Evolutionary conservation across 2,329 filamentous ascomycete species (phyloP).

Genomic region (Microcyclosporella mali): DNA sequence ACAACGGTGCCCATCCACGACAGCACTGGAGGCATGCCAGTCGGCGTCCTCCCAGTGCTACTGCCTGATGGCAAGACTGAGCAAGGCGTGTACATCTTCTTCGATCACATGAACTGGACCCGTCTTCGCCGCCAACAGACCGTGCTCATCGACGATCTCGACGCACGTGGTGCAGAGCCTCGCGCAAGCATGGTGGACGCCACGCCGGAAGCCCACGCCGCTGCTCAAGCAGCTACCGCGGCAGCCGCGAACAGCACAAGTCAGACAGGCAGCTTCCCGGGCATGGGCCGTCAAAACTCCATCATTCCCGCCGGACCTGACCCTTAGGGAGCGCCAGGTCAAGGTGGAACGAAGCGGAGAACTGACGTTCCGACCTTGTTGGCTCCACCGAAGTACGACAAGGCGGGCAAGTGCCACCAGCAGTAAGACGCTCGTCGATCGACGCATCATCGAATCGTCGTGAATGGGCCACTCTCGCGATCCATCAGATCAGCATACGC

Average conservation of each 20-base stretch:
- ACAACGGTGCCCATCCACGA: conserved; percentile 28
- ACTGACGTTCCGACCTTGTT: no score
- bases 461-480: background rate
- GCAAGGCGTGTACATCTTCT: conserved; percentile 50
- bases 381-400: no score
- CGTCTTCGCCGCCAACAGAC: conserved; percentile 48
- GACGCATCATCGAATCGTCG: no score
- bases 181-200: background rate
- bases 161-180: conserved; percentile 28
- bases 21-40: conserved; percentile 22
- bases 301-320: conserved; percentile 1
- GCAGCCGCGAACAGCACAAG: background rate
- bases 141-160: conserved; percentile 47
- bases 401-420: no score
- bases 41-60: conserved; percentile 35
- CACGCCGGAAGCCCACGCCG: background rate
- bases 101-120: conserved; percentile 49
- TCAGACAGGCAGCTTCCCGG: background rate
- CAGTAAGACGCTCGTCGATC: no score
- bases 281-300: conserved; percentile 2
- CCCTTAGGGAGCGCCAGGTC: no score
- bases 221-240: background rate
- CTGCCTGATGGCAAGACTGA: conserved; percentile 44
- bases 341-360: no score
- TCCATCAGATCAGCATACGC: no score